These are phyloP conservation scores for Keqinozyma sinolaborantium DNA, from an alignment of 1,139 yeast genomes.

Conservation along the genomic window DNA sequence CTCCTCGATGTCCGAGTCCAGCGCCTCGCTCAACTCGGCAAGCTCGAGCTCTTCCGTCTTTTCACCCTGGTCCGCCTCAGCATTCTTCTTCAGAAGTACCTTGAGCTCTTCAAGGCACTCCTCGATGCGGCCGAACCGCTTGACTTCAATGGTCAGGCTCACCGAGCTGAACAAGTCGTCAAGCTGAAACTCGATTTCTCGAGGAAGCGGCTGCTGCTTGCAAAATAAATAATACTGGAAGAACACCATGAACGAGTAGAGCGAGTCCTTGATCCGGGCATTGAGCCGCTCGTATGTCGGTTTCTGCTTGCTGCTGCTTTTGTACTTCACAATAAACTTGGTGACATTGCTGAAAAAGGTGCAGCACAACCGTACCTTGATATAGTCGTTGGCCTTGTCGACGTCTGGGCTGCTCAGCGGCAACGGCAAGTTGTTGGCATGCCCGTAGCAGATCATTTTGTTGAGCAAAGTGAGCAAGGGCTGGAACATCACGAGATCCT, in stretches of 20 bases:
- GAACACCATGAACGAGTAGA: slow-evolving; percentile 51
- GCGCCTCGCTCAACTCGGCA: slow-evolving; percentile 9
- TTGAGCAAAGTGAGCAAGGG: slow-evolving; percentile 55
- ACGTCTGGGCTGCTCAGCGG: slow-evolving; percentile 38
- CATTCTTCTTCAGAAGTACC: no score
- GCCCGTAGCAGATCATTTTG: slow-evolving; percentile 64
- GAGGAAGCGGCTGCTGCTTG: slow-evolving; percentile 62
- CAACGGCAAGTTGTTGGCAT: slow-evolving; percentile 59
- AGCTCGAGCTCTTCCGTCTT: slow-evolving; percentile 16
- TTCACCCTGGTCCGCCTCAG: slow-evolving; percentile 15
- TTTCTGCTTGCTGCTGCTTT: slow-evolving; percentile 2
- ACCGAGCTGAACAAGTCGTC: slow-evolving; percentile 36
- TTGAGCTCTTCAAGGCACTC: slow-evolving; percentile 41
- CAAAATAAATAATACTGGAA: slow-evolving; percentile 75
- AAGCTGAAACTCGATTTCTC: slow-evolving; percentile 59
- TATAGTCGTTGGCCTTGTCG: slow-evolving; percentile 69
- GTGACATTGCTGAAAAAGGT: slow-evolving; percentile 15
- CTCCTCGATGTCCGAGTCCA: slow-evolving; percentile 14
- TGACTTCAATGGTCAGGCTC: slow-evolving; percentile 18
- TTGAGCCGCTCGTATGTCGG: slow-evolving; percentile 3
- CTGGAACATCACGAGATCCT: slow-evolving; percentile 42
- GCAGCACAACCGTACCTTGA: slow-evolving; percentile 59
- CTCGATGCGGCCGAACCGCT: slow-evolving; percentile 33
- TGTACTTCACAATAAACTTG: slow-evolving; percentile 2
- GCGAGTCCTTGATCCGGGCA: slow-evolving; percentile 15